Base-by-base conservation (phyloP, 257 asterid genomes). In the Oldenlandia corymbosa region DNA sequence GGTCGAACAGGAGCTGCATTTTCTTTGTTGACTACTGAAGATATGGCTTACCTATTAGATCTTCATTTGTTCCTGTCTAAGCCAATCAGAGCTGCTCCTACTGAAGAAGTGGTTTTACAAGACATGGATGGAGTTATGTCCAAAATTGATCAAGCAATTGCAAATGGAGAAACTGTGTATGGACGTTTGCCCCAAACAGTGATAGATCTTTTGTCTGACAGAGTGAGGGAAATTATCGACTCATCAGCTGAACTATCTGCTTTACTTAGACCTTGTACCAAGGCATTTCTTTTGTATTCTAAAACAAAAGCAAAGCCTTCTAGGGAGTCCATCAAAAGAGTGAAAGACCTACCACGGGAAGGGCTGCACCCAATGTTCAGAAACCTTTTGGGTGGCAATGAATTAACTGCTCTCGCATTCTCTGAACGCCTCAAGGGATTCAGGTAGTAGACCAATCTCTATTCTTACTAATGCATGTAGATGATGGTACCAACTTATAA, bases 21-120 rank as follows among this genome's bases (percentile, higher is more conserved):
- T 79, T 93, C 96, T 66, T 81, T 93, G 42, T 79, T 90, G 61
- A 87, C 99, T 34, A 62, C 85, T 8, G 99, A 93, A 73, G 99
- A 90, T 70, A 83, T 90, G 97, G 83, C 97, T 49, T 75, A 78
- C 55, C 58, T 93, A 26, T 76, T 93, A 68, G 99, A 93, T 84
- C 97, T 93, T 71, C 99, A 93, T 80, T 88, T 93, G 65, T 93
- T 85, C 74, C 86, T 93, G 37, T 93, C 99, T 5, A 93, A 87
- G 76, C 95, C 97, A 53, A 72, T 93, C 64, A 77, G 84, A 77
- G 83, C 96, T 70, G 87, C 99, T 48, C 95, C 97, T 18, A 80
- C 95, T n/a, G 95, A 90, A 75, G 97, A 85, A 72, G 97, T 87
- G 69, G 85, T 83, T 36, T 62, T 78, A 60, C 73, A 64, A 73